Conservation (phyloP, 192 early-diverging fungal genomes). For the Rhizophagus prolifer region DNA sequence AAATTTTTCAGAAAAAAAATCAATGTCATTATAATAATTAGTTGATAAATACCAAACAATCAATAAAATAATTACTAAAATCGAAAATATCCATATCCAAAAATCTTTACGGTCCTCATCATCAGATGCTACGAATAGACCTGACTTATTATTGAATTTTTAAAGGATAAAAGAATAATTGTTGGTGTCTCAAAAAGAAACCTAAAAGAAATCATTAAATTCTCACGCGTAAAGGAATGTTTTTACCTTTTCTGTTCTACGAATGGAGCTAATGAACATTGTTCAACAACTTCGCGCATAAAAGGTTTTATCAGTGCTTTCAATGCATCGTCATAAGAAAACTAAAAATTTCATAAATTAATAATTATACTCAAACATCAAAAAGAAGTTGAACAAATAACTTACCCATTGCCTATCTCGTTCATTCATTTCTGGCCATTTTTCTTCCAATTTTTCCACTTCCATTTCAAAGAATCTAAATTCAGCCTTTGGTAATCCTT, state of each 20-base stretch:
- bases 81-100: constrained; percentile 14
- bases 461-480: constrained; percentile 59
- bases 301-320: constrained; percentile 37
- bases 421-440: constrained; percentile 56
- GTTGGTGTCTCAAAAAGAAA: background rate
- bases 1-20: background rate
- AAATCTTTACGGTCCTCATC: constrained; percentile 3
- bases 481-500: constrained; percentile 40
- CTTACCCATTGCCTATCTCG: constrained; percentile 50
- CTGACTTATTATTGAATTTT: constrained; percentile 5
- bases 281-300: constrained; percentile 44
- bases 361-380: background rate
- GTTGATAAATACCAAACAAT: constrained; percentile 14
- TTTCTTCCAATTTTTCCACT: constrained; percentile 50
- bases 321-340: constrained; percentile 45
- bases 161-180: background rate
- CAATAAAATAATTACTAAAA: constrained; percentile 4
- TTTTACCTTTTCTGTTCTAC: background rate
- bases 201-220: background rate
- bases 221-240: background rate
- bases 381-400: constrained; percentile 2
- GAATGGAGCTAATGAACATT: constrained; percentile 36
- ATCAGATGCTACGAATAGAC: background rate
- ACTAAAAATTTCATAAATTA: constrained; percentile 29
- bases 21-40: background rate